Percentiles rank a stretch among this genome's conserved stretches.
Conservation (phyloP, 1,139 yeast genomes). For the Debaryomyces coudertii region DNA sequence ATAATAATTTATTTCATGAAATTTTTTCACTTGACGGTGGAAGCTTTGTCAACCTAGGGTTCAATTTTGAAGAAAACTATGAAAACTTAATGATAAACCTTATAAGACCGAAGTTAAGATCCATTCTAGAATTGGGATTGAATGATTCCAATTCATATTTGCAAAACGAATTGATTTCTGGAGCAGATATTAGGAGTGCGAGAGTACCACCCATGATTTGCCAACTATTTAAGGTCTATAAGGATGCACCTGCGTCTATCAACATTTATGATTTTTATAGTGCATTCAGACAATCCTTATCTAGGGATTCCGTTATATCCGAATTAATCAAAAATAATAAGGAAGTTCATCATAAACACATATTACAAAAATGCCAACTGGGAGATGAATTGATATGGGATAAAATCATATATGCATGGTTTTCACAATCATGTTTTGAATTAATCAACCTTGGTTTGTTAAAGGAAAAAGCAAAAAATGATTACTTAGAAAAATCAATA, state of each 20-base stretch:
- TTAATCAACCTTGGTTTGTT: slow-evolving; percentile 43
- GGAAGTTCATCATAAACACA: slow-evolving; percentile 4
- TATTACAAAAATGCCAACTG: slow-evolving; percentile 9
- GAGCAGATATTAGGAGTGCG: slow-evolving; percentile 9
- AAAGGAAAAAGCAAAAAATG: slow-evolving; percentile 49
- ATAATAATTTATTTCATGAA: slow-evolving; percentile 35
- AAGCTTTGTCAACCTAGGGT: slow-evolving; percentile 20
- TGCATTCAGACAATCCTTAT: slow-evolving; percentile 66
- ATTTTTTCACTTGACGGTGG: slow-evolving; percentile 44
- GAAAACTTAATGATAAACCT: slow-evolving; percentile 43
- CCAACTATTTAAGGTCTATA: slow-evolving; percentile 66
- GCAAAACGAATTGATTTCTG: slow-evolving; percentile 25
- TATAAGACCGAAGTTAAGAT: slow-evolving; percentile 43
- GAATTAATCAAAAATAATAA: slow-evolving; percentile 23
- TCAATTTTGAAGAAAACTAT: slow-evolving; percentile 39
- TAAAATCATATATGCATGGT: slow-evolving; percentile 43
- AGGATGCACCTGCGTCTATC: slow-evolving; percentile 77
- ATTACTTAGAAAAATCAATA: slow-evolving; percentile 46
- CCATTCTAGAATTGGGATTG: slow-evolving; percentile 34
- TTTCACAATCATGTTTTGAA: slow-evolving; percentile 46
- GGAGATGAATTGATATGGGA: slow-evolving; percentile 48
- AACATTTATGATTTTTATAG: slow-evolving; percentile 78
- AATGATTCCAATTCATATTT: slow-evolving; percentile 36
- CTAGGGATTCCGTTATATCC: slow-evolving; percentile 37
- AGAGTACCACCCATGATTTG: slow-evolving; percentile 54